Conservation (phyloP, 108 stramenopile species). For the Schizochytrium sp. region DNA sequence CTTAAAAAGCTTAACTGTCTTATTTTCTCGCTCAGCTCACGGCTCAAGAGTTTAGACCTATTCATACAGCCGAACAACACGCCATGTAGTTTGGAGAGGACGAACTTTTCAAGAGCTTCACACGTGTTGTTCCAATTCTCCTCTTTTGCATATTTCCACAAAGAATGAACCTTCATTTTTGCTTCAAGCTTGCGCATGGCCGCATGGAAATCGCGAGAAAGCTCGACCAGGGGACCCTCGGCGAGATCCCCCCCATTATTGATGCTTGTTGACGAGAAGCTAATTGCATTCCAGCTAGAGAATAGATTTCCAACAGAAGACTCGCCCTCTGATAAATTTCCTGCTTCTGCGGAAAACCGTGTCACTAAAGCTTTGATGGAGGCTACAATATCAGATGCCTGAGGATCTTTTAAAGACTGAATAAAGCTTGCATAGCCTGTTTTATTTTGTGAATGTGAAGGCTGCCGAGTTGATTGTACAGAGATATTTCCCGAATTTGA, state of each 20-base stretch:
- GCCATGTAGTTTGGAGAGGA: constrained; percentile 3
- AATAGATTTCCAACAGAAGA: too few relatives aligned
- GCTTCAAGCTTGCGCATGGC: constrained; percentile 25
- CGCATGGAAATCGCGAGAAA: not conserved
- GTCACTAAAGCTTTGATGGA: not conserved
- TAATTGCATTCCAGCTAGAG: too few relatives aligned
- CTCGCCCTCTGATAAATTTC: not conserved
- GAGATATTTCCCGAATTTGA: too few relatives aligned
- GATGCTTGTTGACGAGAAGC: not conserved
- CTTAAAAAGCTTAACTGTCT: not conserved
- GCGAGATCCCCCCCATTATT: not conserved
- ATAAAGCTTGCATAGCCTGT: constrained; percentile 14
- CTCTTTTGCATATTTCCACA: not conserved
- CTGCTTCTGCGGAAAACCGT: not conserved
- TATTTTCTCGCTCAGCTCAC: not conserved
- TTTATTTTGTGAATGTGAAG: not conserved
- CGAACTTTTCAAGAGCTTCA: constrained; percentile 62
- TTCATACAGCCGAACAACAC: not conserved
- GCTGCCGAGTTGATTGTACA: too few relatives aligned
- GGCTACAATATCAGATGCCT: not conserved
- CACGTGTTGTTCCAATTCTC: not conserved
- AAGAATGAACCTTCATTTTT: not conserved
- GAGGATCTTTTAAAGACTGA: not conserved
- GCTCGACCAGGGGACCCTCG: not conserved
- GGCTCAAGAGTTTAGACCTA: not conserved